phyloP scores from a whole-genome alignment of 1,139 yeast genomes.

The Casaregolazyma lundiana region DNA sequence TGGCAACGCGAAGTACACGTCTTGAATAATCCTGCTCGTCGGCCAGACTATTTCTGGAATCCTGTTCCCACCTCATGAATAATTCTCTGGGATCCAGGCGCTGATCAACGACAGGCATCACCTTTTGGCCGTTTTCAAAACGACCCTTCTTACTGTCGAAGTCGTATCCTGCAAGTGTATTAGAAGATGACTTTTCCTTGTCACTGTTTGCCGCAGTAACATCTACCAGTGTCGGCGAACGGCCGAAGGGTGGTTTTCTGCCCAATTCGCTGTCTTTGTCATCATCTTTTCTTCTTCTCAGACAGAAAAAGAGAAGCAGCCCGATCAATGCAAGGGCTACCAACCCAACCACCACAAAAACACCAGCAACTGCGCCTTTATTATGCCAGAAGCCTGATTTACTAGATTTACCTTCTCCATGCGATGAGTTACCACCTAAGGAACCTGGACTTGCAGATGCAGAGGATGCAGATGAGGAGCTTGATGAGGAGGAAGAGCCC shows the following conservation, averaged over 20 bases:
- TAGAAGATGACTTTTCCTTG: constrained; percentile 25
- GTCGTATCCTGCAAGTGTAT: constrained; percentile 23
- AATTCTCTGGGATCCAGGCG: constrained; percentile 64
- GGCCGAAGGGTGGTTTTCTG: constrained; percentile 2
- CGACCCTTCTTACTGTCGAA: constrained; percentile 24
- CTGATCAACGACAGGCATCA: constrained; percentile 56
- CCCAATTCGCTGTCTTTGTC: constrained; percentile 20
- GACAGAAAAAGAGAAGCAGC: constrained; percentile 27
- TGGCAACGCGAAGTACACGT: constrained; percentile 63
- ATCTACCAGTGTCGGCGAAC: constrained; percentile 10
- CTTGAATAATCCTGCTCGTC: constrained; percentile 75
- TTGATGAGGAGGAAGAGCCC: constrained; percentile 9
- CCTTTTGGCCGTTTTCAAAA: constrained; percentile 14
- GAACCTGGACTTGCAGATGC: constrained; percentile 18
- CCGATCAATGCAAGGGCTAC: constrained; percentile 43
- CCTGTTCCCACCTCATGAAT: constrained; percentile 49
- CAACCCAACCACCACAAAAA: constrained; percentile 64
- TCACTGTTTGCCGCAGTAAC: constrained; percentile 16
- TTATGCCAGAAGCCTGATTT: constrained; percentile 43
- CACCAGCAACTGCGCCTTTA: constrained; percentile 68
- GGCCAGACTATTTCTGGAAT: constrained; percentile 58
- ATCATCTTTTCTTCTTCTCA: constrained; percentile 19
- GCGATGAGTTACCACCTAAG: constrained; percentile 22
- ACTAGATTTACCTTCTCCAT: constrained; percentile 20
- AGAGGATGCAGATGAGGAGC: constrained; percentile 12